These are phyloP conservation scores for Penicillium desertorum DNA, from an alignment of 495 filamentous ascomycete genomes.

Conservation along the genomic window DNA sequence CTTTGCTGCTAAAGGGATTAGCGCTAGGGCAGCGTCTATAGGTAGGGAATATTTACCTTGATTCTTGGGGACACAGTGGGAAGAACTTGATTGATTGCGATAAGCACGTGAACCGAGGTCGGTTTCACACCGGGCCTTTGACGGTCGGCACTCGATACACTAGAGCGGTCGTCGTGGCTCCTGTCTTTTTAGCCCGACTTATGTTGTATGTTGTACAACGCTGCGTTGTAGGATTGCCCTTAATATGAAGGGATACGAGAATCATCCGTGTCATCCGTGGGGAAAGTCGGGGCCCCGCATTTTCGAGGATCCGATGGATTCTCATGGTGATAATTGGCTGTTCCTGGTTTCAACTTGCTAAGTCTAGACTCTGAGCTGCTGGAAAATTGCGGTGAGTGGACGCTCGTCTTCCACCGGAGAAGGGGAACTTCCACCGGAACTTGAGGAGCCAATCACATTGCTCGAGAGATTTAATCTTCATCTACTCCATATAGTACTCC, in stretches of 20 bases:
- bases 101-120: background rate
- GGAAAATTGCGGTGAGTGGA: conserved; percentile 1
- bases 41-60: background rate
- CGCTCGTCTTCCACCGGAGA: conserved; percentile 5
- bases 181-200: background rate
- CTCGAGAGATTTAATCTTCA: background rate
- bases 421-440: conserved; percentile 5
- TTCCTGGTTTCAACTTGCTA: background rate
- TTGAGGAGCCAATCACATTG: conserved; percentile 1
- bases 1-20: conserved; percentile 3
- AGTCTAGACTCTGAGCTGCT: background rate
- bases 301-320: background rate
- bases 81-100: background rate
- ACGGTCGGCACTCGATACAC: background rate
- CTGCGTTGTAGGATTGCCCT: background rate
- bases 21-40: background rate
- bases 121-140: background rate
- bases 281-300: conserved; percentile 6
- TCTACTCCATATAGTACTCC: no score
- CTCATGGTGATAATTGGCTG: background rate
- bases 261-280: background rate
- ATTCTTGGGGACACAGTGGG: background rate
- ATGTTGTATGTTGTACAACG: background rate
- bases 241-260: conserved; percentile 9
- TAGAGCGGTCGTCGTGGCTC: background rate